These are phyloP conservation scores for Barnettozyma vustinii DNA, from an alignment of 805 yeast genomes.

Conservation along the genomic window DNA sequence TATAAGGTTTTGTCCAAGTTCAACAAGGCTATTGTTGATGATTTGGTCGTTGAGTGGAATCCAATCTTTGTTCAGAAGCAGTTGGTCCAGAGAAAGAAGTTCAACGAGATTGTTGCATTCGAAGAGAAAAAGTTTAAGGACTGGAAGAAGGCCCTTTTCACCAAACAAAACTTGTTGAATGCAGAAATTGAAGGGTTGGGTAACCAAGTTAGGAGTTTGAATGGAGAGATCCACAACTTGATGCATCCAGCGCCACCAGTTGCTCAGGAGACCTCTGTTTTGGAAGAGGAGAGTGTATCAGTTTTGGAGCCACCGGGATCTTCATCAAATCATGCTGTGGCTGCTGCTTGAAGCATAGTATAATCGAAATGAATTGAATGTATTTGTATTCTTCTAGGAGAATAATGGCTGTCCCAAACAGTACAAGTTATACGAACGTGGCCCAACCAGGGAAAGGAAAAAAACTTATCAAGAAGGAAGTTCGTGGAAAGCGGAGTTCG, in stretches of 20 bases:
- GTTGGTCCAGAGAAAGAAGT: constrained; percentile 36
- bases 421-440: not conserved
- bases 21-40: constrained; percentile 34
- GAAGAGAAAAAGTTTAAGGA: constrained; percentile 57
- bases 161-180: constrained; percentile 52
- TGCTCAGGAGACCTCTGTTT: not conserved
- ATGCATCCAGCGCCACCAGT: constrained; percentile 1
- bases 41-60: constrained; percentile 35
- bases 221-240: constrained; percentile 4
- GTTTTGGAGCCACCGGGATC: constrained; percentile 3
- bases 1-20: constrained; percentile 35
- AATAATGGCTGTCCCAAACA: not conserved
- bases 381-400: not conserved
- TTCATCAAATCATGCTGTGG: constrained; percentile 1
- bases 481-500: not conserved
- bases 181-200: constrained; percentile 40
- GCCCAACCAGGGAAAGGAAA: not conserved
- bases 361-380: not conserved
- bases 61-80: constrained; percentile 44
- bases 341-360: constrained; percentile 1
- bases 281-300: not conserved
- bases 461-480: not conserved
- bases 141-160: constrained; percentile 53
- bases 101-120: constrained; percentile 35
- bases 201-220: constrained; percentile 15